phyloP scores from a whole-genome alignment of 768 basidiomycete species.

The Termitomyces sp. region DNA sequence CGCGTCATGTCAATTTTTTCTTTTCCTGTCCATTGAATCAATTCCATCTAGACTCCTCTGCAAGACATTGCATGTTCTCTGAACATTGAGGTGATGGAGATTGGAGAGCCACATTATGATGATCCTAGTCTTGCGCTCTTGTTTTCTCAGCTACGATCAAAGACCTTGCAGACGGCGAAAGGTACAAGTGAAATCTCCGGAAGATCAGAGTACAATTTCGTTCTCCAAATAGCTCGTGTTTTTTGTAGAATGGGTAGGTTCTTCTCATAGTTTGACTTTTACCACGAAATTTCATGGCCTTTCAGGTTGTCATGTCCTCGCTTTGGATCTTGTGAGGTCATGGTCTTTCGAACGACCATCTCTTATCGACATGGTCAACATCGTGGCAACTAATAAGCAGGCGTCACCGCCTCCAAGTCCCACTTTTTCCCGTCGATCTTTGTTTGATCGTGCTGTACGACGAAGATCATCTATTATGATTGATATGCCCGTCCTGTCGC shows the following conservation, averaged over 20 bases:
- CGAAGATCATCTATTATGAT: slow-evolving; percentile 76
- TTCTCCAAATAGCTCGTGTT: slow-evolving; percentile 88
- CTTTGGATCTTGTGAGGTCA: slow-evolving; percentile 79
- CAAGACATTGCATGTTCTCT: slow-evolving; percentile 61
- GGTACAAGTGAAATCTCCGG: slow-evolving; percentile 90
- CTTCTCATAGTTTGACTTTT: neutral
- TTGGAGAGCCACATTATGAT: slow-evolving; percentile 86
- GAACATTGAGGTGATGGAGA: slow-evolving; percentile 49
- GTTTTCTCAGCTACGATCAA: slow-evolving; percentile 84
- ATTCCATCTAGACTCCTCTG: slow-evolving; percentile 59
- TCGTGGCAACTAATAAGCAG: slow-evolving; percentile 5
- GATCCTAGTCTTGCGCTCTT: slow-evolving; percentile 90
- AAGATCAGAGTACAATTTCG: slow-evolving; percentile 89
- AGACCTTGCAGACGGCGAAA: slow-evolving; percentile 88
- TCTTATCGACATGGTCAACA: slow-evolving; percentile 17
- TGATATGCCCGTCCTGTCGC: slow-evolving; percentile 76
- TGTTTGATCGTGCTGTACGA: slow-evolving; percentile 48
- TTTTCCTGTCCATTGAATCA: neutral
- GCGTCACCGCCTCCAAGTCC: slow-evolving; percentile 38
- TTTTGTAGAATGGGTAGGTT: slow-evolving; percentile 92
- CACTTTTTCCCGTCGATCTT: slow-evolving; percentile 33
- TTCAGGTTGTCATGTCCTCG: slow-evolving; percentile 88
- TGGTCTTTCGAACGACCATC: slow-evolving; percentile 90
- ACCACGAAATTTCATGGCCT: neutral
- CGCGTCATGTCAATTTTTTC: neutral